These are phyloP conservation scores for Mycena indigotica DNA, from an alignment of 768 basidiomycete species.

Conservation along the genomic window DNA sequence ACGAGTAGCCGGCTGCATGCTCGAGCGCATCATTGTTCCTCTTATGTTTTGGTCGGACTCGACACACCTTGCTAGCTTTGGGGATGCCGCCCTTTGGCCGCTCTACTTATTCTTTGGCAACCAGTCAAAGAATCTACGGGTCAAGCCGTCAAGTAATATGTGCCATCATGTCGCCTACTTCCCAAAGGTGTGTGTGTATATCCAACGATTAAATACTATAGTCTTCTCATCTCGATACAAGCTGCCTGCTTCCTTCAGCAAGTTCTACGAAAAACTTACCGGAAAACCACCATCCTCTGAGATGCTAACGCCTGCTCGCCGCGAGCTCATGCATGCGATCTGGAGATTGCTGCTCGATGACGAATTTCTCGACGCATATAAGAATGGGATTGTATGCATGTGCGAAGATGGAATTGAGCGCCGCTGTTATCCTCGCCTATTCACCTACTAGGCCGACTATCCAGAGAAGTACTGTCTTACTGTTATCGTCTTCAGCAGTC, in stretches of 20 bases:
- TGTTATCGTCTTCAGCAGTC: not conserved
- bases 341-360: slow-evolving; percentile 31
- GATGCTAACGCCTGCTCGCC: slow-evolving; percentile 33
- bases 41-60: slow-evolving; percentile 37
- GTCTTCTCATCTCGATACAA: slow-evolving; percentile 8
- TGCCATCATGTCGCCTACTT: slow-evolving; percentile 42
- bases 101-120: slow-evolving; percentile 43
- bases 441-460: slow-evolving; percentile 40
- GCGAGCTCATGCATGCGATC: slow-evolving; percentile 36
- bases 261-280: slow-evolving; percentile 15
- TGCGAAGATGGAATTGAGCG: slow-evolving; percentile 34
- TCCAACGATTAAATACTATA: not conserved
- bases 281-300: slow-evolving; percentile 13
- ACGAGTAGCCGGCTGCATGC: not conserved
- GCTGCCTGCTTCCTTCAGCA: slow-evolving; percentile 30
- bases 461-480: slow-evolving; percentile 36
- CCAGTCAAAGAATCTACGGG: slow-evolving; percentile 42
- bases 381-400: slow-evolving; percentile 33
- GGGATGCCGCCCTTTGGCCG: slow-evolving; percentile 43
- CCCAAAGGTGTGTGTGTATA: slow-evolving; percentile 31
- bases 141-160: slow-evolving; percentile 26
- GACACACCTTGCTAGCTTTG: slow-evolving; percentile 38
- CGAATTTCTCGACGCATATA: slow-evolving; percentile 16
- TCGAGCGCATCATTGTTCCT: slow-evolving; percentile 19
- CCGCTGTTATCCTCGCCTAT: slow-evolving; percentile 32